phyloP scores from a whole-genome alignment of 768 basidiomycete genomes.

The Austroboletus eburneus region DNA sequence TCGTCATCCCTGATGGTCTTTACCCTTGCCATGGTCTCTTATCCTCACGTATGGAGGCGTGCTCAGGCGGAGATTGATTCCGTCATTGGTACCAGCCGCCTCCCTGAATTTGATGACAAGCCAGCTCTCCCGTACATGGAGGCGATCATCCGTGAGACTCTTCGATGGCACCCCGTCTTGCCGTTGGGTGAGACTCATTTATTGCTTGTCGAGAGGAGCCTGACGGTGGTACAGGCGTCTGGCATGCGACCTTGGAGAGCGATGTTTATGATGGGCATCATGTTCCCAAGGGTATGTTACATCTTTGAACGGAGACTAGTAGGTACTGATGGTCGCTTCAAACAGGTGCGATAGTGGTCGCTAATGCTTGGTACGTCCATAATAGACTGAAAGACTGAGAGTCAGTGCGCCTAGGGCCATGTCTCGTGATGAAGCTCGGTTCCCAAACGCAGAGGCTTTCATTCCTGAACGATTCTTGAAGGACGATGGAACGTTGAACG shows the following conservation, averaged over 20 bases:
- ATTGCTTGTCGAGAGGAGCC: background rate
- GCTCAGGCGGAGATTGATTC: background rate
- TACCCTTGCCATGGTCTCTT: constrained; percentile 1
- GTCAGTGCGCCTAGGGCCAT: constrained; percentile 5
- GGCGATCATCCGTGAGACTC: constrained; percentile 3
- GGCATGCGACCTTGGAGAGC: constrained; percentile 16
- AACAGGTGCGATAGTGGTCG: background rate
- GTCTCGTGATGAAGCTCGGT: constrained; percentile 7
- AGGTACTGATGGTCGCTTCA: background rate
- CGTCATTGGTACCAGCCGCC: background rate
- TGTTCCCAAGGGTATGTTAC: constrained; percentile 26
- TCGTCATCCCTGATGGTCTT: constrained; percentile 1
- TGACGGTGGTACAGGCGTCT: background rate
- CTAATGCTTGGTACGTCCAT: background rate
- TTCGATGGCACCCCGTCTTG: constrained; percentile 1
- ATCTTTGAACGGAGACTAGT: background rate
- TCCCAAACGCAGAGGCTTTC: constrained; percentile 9
- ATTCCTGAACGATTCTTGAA: constrained; percentile 9
- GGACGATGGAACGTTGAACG: constrained; percentile 5
- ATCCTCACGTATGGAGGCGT: constrained; percentile 1
- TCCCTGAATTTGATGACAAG: background rate
- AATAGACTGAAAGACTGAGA: background rate
- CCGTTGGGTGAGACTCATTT: background rate
- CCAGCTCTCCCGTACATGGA: background rate
- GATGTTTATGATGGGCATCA: constrained; percentile 31